Evolutionary conservation across 495 filamentous ascomycete species (phyloP).

Genomic region (Pseudoneurospora amorphoporcata): DNA sequence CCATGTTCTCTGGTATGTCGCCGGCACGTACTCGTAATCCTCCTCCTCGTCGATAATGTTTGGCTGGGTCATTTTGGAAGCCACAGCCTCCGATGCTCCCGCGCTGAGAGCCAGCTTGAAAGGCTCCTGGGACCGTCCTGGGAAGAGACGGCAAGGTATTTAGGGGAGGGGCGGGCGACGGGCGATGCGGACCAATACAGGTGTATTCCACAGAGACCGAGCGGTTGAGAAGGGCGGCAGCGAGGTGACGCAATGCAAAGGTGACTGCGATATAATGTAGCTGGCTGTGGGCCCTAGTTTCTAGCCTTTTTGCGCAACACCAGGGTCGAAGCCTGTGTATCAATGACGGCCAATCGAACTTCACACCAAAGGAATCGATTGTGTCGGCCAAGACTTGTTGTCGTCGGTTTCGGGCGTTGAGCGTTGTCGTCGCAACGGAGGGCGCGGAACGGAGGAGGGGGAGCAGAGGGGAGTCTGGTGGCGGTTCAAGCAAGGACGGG

Average conservation of each 20-base stretch:
- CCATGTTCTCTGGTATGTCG: neutral
- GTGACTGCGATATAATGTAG: neutral
- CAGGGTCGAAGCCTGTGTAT: neutral
- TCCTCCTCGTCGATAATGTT: constrained; percentile 39
- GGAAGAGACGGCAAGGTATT: neutral
- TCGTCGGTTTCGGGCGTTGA: neutral
- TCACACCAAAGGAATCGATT: neutral
- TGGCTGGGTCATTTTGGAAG: constrained; percentile 48
- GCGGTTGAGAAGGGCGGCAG: neutral
- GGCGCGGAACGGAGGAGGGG: neutral
- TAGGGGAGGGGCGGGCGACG: neutral
- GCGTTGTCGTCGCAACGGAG: neutral
- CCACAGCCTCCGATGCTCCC: constrained; percentile 44
- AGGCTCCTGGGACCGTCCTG: constrained; percentile 4
- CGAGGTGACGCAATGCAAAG: constrained; percentile 1
- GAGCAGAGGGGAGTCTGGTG: neutral
- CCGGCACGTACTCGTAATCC: constrained; percentile 45
- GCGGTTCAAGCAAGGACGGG: neutral
- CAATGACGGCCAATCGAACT: neutral
- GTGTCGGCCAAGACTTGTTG: neutral
- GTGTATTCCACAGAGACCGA: neutral
- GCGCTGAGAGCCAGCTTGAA: constrained; percentile 47
- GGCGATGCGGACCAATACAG: neutral
- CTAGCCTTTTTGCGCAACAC: neutral
- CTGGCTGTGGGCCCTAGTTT: neutral